These are phyloP conservation scores for Fusarium neocosmosporiellum DNA, from an alignment of 2,329 filamentous ascomycete species.

Conservation along the genomic window DNA sequence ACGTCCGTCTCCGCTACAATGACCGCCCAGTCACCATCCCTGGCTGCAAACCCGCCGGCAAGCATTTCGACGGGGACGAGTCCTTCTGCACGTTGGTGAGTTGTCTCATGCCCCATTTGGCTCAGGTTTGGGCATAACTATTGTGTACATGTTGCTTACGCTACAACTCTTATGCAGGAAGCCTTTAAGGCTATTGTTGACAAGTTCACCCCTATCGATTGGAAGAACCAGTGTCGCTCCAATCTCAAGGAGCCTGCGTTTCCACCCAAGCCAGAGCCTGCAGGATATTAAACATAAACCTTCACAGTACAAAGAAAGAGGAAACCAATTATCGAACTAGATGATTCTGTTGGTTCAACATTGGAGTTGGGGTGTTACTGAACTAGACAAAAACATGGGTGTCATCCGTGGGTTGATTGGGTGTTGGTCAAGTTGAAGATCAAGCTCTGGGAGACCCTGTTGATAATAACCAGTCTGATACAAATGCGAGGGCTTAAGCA, in stretches of 20 bases:
- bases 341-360: neutral
- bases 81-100: conserved; percentile 89
- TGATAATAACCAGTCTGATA: neutral
- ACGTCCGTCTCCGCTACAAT: conserved; percentile 91
- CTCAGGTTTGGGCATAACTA: neutral
- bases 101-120: conserved; percentile 8
- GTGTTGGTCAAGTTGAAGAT: neutral
- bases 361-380: conserved; percentile 7
- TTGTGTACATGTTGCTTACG: conserved; percentile 17
- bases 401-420: neutral
- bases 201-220: conserved; percentile 85
- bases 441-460: neutral
- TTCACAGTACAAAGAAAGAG: neutral
- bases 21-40: conserved; percentile 85
- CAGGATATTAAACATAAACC: conserved; percentile 52
- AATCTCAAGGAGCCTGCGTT: conserved; percentile 58
- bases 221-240: conserved; percentile 68
- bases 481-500: neutral
- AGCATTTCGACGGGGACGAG: conserved; percentile 87
- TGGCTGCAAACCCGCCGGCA: conserved; percentile 79
- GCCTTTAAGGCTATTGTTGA: conserved; percentile 95
- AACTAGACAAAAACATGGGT: neutral
- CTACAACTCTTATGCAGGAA: conserved; percentile 59
- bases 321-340: neutral
- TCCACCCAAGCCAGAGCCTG: conserved; percentile 62